Evolutionary conservation across 148 eudicot genomes (phyloP).

Genomic region (Fagopyrum homotropicum): DNA sequence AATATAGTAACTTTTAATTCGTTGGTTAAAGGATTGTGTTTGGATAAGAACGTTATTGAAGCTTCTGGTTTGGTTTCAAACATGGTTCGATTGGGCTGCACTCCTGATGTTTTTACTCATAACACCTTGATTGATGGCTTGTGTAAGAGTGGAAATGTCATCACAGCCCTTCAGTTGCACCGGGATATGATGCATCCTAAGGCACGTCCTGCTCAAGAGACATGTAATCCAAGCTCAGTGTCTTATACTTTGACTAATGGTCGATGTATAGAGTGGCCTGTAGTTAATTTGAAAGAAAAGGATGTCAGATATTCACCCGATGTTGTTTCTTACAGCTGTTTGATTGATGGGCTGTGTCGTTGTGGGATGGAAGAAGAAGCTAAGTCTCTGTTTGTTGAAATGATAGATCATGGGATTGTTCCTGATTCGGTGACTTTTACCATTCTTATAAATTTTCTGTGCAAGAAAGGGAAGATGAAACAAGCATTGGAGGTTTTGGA

Average conservation of each 20-base stretch:
- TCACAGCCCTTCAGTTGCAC: too few species aligned
- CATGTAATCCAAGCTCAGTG: neutral
- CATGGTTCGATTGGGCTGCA: neutral
- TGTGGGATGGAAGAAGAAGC: neutral
- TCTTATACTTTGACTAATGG: neutral
- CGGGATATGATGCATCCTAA: neutral
- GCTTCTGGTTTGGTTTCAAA: conserved; percentile 14
- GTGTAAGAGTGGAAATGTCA: neutral
- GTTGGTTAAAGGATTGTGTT: neutral
- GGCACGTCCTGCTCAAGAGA: neutral
- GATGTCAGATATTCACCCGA: neutral
- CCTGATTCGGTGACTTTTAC: conserved; percentile 6
- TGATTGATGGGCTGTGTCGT: neutral
- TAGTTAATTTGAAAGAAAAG: neutral
- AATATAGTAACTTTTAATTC: conserved; percentile 19
- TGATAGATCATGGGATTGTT: conserved; percentile 18
- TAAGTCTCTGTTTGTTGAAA: neutral
- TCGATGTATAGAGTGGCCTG: neutral
- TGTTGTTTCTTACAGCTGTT: neutral
- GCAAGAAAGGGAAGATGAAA: conserved; percentile 20
- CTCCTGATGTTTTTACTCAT: conserved; percentile 16
- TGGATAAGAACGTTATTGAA: conserved; percentile 14
- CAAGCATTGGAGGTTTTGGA: conserved; percentile 22
- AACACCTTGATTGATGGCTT: conserved; percentile 20
- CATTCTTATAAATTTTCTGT: conserved; percentile 18